These are phyloP conservation scores for Skeletonema tropicum DNA, from an alignment of 108 stramenopile species.

Conservation along the genomic window DNA sequence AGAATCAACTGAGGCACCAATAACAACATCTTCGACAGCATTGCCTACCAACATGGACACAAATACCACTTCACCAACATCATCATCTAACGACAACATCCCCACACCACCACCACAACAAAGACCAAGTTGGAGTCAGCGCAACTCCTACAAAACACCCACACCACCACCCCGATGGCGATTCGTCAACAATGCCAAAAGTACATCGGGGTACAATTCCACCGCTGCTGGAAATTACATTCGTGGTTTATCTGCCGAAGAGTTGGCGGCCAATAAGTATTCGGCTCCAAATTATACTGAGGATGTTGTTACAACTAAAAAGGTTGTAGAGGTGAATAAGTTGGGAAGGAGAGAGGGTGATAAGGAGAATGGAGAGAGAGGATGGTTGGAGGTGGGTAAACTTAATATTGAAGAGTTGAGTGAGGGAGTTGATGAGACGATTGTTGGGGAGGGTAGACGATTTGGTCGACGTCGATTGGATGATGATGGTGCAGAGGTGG, in stretches of 20 bases:
- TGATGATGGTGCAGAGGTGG: not conserved
- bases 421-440: constrained; percentile 1
- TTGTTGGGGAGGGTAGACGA: not conserved
- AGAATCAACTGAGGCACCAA: too few relatives aligned
- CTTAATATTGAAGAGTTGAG: not conserved
- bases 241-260: constrained; percentile 13
- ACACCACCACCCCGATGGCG: constrained; percentile 24
- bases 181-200: constrained; percentile 35
- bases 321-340: constrained; percentile 8
- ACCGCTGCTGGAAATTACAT: constrained; percentile 11
- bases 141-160: constrained; percentile 4
- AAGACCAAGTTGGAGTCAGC: not conserved
- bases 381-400: not conserved
- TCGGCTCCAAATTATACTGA: constrained; percentile 4
- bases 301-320: not conserved
- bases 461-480: not conserved
- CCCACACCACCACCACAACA: not conserved
- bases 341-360: not conserved
- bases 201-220: constrained; percentile 8
- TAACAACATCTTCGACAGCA: too few relatives aligned
- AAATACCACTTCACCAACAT: too few relatives aligned
- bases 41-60: too few relatives aligned
- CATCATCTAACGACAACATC: too few relatives aligned
- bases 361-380: not conserved
- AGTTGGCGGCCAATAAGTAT: constrained; percentile 32